Base-by-base conservation (phyloP, 75 land plant genomes). In the Sequoiadendron giganteum region DNA sequence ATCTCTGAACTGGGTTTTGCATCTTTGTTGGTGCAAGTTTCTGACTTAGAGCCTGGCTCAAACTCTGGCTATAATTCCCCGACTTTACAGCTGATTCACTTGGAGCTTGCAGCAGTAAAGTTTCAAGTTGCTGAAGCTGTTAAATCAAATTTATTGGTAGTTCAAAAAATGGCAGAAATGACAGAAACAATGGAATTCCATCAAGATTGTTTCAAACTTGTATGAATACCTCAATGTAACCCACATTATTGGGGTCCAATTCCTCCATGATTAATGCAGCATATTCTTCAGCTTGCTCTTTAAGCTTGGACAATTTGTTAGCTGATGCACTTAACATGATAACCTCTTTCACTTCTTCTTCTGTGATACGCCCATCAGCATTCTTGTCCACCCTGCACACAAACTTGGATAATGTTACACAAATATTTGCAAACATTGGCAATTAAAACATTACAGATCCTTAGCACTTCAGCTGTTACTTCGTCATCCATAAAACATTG, bases 321-420 rank as follows among this genome's bases (percentile, higher is more conserved):
- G 95, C 95, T 32, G 92, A 90, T 42, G 94, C 94, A 86, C 94
- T 92, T 36, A 95, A 78, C 32, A 92, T 47, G 73, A 97, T 95
- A 77, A 96, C 93, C 95, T 93, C 94, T 73, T 89, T 95, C 84
- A 95, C 93, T 78, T 95, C 96, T 65, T 89, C 95, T 58, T 89
- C 95, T 43, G 95, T 87, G 49, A 94, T 92, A 5, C 92, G 87
- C 10, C 95, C 95, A 87, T 94, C 95, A 11, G 90, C 87, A 89
- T 94, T 90, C 89, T 93, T 93, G 88, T 95, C 96, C 85, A 93
- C 92, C 90, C 93, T 92, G 85, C 84, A 84, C 21, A 25, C 85
- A 52, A 42, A 83, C 38, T 84, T 28, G 38, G 43, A 38, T 14
- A 55, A 52, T 34, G 32, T 86, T 47, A 9, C 58, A 82, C 42